Base-by-base conservation (phyloP, 2,329 filamentous ascomycete genomes). In the Exophiala lecanii-corni region DNA sequence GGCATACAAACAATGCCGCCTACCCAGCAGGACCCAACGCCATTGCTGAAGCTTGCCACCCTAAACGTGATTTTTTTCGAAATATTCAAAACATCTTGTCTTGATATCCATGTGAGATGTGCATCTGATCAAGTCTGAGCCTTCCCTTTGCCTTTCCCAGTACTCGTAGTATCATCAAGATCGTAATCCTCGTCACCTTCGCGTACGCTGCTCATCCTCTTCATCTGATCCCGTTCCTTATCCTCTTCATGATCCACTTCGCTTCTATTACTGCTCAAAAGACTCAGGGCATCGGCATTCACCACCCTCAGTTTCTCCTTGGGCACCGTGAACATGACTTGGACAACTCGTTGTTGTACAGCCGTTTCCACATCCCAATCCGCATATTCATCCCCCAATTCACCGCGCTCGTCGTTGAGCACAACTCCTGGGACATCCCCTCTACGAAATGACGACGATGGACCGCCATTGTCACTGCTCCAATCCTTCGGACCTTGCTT, bases 271-370 rank as follows among this genome's bases (percentile, higher is more conserved):
- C 51, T 55, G 35, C 52, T 55, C 30, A 57, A 31, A 18, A 57
- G 39, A 44, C 59, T 59, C 36, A 56, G 35, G 9, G 72, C 66
- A 57, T 84, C 84, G 38, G 78, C 82, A 62, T 97, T 97, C 15
- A 96, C 91, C n/a, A 97, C 89, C 18, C 91, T 72, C 50, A 97
- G 66, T 55, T 81, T 79, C 63, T 91, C 84, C 62, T 84, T 88
- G 2, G 92, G 91, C 47, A 96, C 88, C 0, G 91, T 96, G 64
- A 95, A 97, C 78, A 94, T 92, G 59, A 88, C 78, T 63, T 89
- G 85, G 48, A 89, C 84, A 6, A 86, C 71, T 16, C 84, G 68
- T 45, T 76, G 76, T 65, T 87, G 81, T 1, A 84, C 77, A 2
- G 84, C 84, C 42, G 75, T 72, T 61, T 89, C 85, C 28, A 89